phyloP scores from a whole-genome alignment of 768 basidiomycete genomes.

The Collybiopsis luxurians region DNA sequence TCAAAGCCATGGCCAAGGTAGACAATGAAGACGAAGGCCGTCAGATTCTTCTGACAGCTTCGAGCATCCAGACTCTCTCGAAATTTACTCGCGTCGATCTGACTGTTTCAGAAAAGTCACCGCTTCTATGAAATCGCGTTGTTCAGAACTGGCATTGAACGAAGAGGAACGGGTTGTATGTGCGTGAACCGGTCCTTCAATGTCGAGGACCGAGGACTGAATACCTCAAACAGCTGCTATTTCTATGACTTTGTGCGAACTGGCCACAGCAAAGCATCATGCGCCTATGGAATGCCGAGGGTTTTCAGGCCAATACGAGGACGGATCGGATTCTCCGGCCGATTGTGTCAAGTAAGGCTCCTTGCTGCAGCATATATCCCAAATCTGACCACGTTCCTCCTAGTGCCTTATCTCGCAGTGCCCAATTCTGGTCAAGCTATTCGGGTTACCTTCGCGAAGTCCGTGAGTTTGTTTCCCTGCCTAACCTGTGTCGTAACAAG shows the following conservation, averaged over 20 bases:
- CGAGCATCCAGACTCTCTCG: slow-evolving; percentile 44
- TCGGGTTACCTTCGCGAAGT: slow-evolving; percentile 81
- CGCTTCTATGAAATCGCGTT: slow-evolving; percentile 42
- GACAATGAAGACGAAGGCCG: too few species aligned
- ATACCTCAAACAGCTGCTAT: slow-evolving; percentile 54
- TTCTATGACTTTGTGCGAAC: slow-evolving; percentile 75
- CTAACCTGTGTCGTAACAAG: background rate
- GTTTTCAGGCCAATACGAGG: slow-evolving; percentile 22
- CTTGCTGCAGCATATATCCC: background rate
- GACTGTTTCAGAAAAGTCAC: slow-evolving; percentile 66
- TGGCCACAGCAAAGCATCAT: slow-evolving; percentile 70
- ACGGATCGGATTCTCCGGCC: slow-evolving; percentile 26
- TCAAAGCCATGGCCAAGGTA: too few species aligned
- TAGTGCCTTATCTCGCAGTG: slow-evolving; percentile 73
- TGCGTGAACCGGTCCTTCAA: slow-evolving; percentile 19
- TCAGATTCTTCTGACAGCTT: too few species aligned
- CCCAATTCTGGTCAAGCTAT: slow-evolving; percentile 85
- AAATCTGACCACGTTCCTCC: background rate
- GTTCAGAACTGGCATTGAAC: slow-evolving; percentile 55
- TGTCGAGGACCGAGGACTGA: background rate
- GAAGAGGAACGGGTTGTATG: slow-evolving; percentile 64
- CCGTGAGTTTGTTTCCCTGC: slow-evolving; percentile 40
- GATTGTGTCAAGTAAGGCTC: slow-evolving; percentile 50
- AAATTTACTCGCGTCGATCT: slow-evolving; percentile 42
- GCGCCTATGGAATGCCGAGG: slow-evolving; percentile 61